Evolutionary conservation across 2,329 filamentous ascomycete species (phyloP).

Genomic region (Alternaria burnsii): DNA sequence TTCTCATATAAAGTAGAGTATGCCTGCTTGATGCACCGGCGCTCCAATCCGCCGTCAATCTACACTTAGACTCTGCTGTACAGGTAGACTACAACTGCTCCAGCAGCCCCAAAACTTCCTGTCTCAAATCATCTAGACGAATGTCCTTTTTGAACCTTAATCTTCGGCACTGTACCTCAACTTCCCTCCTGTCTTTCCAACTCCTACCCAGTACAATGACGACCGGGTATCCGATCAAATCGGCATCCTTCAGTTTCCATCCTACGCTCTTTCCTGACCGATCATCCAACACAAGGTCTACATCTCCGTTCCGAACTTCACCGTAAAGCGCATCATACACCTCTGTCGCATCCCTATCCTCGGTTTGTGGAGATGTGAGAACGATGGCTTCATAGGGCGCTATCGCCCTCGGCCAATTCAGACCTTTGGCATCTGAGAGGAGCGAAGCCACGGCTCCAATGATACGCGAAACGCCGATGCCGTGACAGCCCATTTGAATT

Average conservation of each 20-base stretch:
- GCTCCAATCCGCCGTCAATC: not conserved
- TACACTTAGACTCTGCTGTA: not conserved
- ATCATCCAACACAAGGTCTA: constrained; percentile 52
- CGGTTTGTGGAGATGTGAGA: constrained; percentile 60
- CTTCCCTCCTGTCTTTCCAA: constrained; percentile 51
- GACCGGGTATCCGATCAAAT: constrained; percentile 87
- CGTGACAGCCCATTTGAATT: constrained; percentile 95
- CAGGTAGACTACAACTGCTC: constrained; percentile 23
- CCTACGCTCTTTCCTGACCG: constrained; percentile 66
- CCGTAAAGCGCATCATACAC: constrained; percentile 70
- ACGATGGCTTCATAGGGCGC: constrained; percentile 83
- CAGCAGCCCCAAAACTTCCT: constrained; percentile 47
- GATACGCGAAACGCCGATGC: constrained; percentile 90
- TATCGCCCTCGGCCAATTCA: constrained; percentile 88
- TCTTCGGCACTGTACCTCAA: constrained; percentile 81
- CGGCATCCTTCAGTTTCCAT: constrained; percentile 92
- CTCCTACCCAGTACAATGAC: constrained; percentile 74
- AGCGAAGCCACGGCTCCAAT: constrained; percentile 85
- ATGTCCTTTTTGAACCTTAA: constrained; percentile 70
- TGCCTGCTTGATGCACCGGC: not conserved
- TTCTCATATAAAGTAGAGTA: not conserved
- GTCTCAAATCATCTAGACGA: constrained; percentile 58
- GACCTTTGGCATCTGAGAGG: constrained; percentile 70
- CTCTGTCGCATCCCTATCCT: constrained; percentile 59
- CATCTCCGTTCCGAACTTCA: not conserved